Conservation (phyloP, 805 yeast genomes). For the Dipodascopsis tothii region DNA sequence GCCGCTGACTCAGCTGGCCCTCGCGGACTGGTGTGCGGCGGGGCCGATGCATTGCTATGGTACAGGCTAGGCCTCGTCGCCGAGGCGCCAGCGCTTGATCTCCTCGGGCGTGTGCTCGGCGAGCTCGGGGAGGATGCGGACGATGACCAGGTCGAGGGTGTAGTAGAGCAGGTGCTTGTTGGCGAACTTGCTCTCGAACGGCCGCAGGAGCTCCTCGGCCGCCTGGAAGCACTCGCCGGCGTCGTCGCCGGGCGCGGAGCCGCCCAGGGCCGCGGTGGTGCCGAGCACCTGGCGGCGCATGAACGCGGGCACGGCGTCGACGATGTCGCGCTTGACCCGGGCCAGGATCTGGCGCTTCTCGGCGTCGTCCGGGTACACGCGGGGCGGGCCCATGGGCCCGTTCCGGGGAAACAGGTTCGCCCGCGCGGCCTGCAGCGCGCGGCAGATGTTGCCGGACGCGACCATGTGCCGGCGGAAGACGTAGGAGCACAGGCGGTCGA, state of each 20-base stretch:
- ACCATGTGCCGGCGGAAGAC: constrained; percentile 15
- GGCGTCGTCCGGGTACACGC: constrained; percentile 36
- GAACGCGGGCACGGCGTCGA: constrained; percentile 18
- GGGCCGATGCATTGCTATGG: not conserved
- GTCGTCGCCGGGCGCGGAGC: constrained; percentile 13
- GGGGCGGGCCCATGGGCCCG: constrained; percentile 44
- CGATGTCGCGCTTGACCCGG: constrained; percentile 16
- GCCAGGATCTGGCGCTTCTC: constrained; percentile 32
- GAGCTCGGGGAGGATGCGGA: constrained; percentile 28
- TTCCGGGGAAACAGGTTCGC: constrained; percentile 43
- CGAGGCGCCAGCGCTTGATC: constrained; percentile 18
- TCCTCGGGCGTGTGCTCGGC: constrained; percentile 26
- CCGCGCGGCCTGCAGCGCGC: constrained; percentile 31
- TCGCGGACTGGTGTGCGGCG: no score
- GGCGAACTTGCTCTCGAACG: constrained; percentile 26
- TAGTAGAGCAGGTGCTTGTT: constrained; percentile 29
- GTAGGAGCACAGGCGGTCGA: constrained; percentile 16
- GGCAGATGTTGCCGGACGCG: constrained; percentile 14
- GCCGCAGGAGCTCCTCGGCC: constrained; percentile 25
- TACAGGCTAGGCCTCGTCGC: constrained; percentile 10
- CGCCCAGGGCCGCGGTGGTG: not conserved
- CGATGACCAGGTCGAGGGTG: constrained; percentile 27
- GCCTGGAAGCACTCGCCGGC: constrained; percentile 12
- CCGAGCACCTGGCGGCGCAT: constrained; percentile 16
- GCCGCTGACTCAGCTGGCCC: no score